Conservation (phyloP, 768 basidiomycete genomes). For the Mycena crocata region DNA sequence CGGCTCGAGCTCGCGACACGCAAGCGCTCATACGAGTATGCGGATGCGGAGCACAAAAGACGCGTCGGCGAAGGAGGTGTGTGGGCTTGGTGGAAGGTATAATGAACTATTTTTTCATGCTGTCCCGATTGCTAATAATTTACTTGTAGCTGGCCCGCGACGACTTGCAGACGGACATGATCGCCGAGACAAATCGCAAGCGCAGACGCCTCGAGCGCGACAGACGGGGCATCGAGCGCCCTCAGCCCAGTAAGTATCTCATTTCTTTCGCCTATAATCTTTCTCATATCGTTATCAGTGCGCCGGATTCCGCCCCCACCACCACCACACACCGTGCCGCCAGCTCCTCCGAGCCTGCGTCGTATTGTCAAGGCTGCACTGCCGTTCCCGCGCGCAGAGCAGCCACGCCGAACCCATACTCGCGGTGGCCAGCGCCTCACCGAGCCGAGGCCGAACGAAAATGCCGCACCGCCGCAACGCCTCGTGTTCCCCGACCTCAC, state of each 20-base stretch:
- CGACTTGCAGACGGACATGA: conserved; percentile 86
- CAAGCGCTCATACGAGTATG: conserved; percentile 74
- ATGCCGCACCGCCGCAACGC: conserved; percentile 39
- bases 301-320: conserved; percentile 74
- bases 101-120: conserved; percentile 29
- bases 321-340: conserved; percentile 61
- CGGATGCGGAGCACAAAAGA: conserved; percentile 59
- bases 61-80: conserved; percentile 79
- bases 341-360: conserved; percentile 68
- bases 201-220: conserved; percentile 88
- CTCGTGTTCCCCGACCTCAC: conserved; percentile 59
- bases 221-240: conserved; percentile 80
- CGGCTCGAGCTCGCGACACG: conserved; percentile 84
- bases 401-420: conserved; percentile 32
- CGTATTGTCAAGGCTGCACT: conserved; percentile 69
- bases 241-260: conserved; percentile 69
- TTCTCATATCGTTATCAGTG: conserved; percentile 47
- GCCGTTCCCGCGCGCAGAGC: conserved; percentile 53
- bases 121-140: conserved; percentile 10
- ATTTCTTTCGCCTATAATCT: conserved; percentile 3
- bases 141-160: conserved; percentile 74
- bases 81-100: conserved; percentile 94
- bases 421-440: conserved; percentile 30
- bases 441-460: conserved; percentile 43
- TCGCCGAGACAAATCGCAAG: conserved; percentile 90